phyloP scores from a whole-genome alignment of 1,284 basidiomycete genomes.

The Mycena sp. region DNA sequence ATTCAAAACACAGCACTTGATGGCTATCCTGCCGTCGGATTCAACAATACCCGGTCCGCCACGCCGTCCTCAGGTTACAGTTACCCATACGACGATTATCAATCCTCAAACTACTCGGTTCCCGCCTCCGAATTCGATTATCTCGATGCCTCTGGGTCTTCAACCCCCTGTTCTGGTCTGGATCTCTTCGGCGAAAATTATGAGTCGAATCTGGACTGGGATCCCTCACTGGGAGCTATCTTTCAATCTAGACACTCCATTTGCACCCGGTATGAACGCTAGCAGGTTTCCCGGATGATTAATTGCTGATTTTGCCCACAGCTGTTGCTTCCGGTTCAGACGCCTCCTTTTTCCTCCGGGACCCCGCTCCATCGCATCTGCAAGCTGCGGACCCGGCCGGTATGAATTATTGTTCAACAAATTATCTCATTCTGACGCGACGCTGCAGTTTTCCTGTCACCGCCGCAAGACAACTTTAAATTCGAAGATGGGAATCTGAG shows the following conservation, averaged over 20 bases:
- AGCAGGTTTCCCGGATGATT: too few species aligned
- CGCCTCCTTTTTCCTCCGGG: background rate
- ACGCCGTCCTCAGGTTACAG: background rate
- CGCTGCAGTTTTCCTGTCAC: background rate
- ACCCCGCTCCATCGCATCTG: background rate
- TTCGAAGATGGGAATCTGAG: background rate
- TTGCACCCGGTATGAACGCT: too few species aligned
- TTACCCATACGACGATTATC: background rate
- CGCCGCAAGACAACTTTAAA: background rate
- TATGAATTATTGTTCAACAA: background rate
- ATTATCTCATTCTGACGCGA: background rate
- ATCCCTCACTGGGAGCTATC: background rate
- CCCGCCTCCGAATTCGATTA: background rate
- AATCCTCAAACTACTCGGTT: background rate
- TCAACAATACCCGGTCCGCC: too few species aligned
- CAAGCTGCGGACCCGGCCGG: background rate
- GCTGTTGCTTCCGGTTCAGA: background rate
- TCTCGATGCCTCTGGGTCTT: background rate
- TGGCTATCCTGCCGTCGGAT: background rate
- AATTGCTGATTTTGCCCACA: too few species aligned
- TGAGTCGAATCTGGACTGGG: background rate
- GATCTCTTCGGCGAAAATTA: background rate
- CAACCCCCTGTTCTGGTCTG: conserved; percentile 2
- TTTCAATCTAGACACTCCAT: background rate
- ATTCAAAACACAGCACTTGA: background rate